Percentiles rank a stretch among this genome's conserved stretches.
Evolutionary conservation across 441 rosid genomes (phyloP).

Genomic region (Croton laevigatus): DNA sequence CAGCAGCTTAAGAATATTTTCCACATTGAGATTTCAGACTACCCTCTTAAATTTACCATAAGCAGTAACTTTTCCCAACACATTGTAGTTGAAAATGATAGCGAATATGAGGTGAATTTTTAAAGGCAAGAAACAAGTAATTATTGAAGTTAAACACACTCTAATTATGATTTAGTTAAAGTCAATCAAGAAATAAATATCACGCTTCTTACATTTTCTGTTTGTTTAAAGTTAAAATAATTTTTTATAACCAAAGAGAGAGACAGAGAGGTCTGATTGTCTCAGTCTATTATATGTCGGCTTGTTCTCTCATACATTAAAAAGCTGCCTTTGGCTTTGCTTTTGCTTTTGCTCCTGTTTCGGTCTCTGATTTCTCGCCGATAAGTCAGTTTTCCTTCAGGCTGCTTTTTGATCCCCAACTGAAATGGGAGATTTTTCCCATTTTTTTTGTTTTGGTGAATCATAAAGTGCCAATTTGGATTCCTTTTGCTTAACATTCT

Average conservation of each 20-base stretch:
- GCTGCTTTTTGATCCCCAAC: constrained; percentile 36
- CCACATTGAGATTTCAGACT: background rate
- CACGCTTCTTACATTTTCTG: constrained; percentile 10
- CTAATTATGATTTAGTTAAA: background rate
- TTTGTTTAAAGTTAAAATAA: background rate
- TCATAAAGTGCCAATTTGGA: constrained; percentile 2
- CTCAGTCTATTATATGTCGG: constrained; percentile 68
- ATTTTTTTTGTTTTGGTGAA: background rate
- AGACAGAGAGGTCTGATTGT: constrained; percentile 27
- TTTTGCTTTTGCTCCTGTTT: constrained; percentile 38
- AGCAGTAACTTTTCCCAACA: background rate
- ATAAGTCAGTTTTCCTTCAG: constrained; percentile 50
- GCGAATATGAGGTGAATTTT: background rate
- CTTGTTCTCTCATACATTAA: constrained; percentile 44
- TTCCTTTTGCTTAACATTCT: constrained; percentile 10
- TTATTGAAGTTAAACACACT: background rate
- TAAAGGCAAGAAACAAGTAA: background rate
- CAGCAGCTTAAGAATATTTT: background rate
- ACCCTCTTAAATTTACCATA: constrained; percentile 6
- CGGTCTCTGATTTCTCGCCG: constrained; percentile 70
- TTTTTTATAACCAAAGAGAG: background rate
- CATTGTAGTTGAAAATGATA: constrained; percentile 1
- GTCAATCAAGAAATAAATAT: background rate
- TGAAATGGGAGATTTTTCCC: background rate
- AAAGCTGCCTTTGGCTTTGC: constrained; percentile 47